Base-by-base conservation (phyloP, 2,329 filamentous ascomycete genomes). In the Didymella keratinophila region DNA sequence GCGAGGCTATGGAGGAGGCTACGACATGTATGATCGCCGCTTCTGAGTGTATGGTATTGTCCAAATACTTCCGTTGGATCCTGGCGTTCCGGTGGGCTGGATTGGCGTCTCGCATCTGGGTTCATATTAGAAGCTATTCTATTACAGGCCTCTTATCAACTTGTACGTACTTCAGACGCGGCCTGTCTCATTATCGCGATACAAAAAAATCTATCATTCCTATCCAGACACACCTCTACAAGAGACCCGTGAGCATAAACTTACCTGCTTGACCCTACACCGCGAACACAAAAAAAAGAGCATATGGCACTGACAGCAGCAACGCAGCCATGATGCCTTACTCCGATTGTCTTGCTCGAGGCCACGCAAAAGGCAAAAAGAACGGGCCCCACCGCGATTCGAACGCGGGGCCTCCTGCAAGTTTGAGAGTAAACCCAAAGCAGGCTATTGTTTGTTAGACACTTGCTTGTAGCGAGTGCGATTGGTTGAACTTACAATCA, bases 351-450 rank as follows among this genome's bases (percentile, higher is more conserved):
- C 4, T 36, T 36, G 16, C 32, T n/a, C 23, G 23, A 25, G 23
- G 23, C 23, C 23, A 25, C 23, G 14, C 16, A 36, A 36, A 36
- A 36, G 32, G 5, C 32, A 36, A 36, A 39, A 39, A 39, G 18
- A 39, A 39, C 36, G 36, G 36, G 36, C 36, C 36, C 36, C 36
- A 39, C 36, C 36, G 36, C 36, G 36, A 58, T 58, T 58, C 55
- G 55, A 58, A 58, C 55, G 49, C 55, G 55, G 55, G 55, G 55
- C 55, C 55, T 58, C 55, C 39, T 58, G 55, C 55, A 58, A 10
- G 14, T 43, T 52, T 44, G 55, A 53, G 43, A 21, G 7, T 14
- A 20, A n/a, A 37, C 55, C 55, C 55, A 58, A 58, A 58, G 55
- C 55, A 58, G 39, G 55, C 44, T 45, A 32, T 36, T 27, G n/a